A percentile compares a stretch with the other conserved stretches of the same genome.
Evolutionary conservation across 1,139 yeast species (phyloP).

Genomic region (Debaryomyces udenii): DNA sequence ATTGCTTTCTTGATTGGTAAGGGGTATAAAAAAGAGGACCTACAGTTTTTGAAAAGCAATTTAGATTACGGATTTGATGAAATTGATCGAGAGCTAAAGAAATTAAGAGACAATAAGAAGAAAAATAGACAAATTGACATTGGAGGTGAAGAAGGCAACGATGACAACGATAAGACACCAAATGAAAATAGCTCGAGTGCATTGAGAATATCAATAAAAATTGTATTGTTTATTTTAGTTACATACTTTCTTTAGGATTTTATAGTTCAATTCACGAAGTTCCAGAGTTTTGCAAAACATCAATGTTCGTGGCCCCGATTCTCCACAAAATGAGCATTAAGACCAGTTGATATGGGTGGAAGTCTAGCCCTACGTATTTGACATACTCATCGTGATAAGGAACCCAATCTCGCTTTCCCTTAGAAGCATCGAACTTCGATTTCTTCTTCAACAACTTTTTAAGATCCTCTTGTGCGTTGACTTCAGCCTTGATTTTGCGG

Average conservation of each 20-base stretch:
- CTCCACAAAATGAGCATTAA: slow-evolving; percentile 81
- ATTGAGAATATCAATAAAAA: slow-evolving; percentile 1
- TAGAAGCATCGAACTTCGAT: slow-evolving; percentile 40
- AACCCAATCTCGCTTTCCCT: slow-evolving; percentile 56
- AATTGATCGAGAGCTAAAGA: slow-evolving; percentile 41
- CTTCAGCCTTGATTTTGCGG: slow-evolving; percentile 40
- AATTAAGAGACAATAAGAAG: slow-evolving; percentile 25
- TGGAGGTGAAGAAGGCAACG: slow-evolving; percentile 33
- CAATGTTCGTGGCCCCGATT: slow-evolving; percentile 59
- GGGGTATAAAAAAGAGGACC: slow-evolving; percentile 32
- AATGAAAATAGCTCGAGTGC: slow-evolving; percentile 1
- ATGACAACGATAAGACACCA: neutral
- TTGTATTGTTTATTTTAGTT: slow-evolving; percentile 7
- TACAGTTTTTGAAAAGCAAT: slow-evolving; percentile 29
- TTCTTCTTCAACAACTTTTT: slow-evolving; percentile 34
- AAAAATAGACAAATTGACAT: slow-evolving; percentile 29
- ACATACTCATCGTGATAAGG: slow-evolving; percentile 63
- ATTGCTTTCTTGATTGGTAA: slow-evolving; percentile 30
- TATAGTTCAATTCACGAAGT: slow-evolving; percentile 3
- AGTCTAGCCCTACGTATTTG: slow-evolving; percentile 56
- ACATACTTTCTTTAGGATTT: slow-evolving; percentile 3
- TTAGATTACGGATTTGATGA: slow-evolving; percentile 42
- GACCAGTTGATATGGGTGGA: slow-evolving; percentile 67
- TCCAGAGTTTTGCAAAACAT: slow-evolving; percentile 38
- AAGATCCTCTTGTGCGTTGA: slow-evolving; percentile 31